Percentiles rank a stretch among this genome's conserved stretches.
Conservation (phyloP, 2,329 filamentous ascomycete genomes). For the Pyrenochaeta sp. region DNA sequence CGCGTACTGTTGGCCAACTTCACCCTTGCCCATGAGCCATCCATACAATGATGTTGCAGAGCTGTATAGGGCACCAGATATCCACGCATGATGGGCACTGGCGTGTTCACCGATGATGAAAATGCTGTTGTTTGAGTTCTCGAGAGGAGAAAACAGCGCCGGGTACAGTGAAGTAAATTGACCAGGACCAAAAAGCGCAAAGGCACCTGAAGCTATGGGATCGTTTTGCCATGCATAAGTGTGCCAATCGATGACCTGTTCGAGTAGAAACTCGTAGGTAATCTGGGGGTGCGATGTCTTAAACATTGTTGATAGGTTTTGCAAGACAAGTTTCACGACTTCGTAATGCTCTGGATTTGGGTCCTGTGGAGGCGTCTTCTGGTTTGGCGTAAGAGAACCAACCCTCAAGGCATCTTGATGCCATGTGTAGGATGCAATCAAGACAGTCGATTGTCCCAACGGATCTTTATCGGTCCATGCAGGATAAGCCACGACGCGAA, state of each 20-base stretch:
- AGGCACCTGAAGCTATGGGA: slow-evolving; percentile 47
- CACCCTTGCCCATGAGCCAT: no score
- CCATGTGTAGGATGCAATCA: slow-evolving; percentile 51
- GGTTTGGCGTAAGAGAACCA: slow-evolving; percentile 38
- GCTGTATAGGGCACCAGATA: slow-evolving; percentile 22
- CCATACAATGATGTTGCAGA: no score
- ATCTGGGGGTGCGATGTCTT: background rate
- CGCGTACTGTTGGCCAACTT: no score
- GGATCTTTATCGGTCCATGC: slow-evolving; percentile 45
- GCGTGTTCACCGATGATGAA: slow-evolving; percentile 21
- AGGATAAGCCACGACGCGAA: slow-evolving; percentile 49
- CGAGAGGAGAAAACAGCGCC: background rate
- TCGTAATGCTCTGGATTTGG: slow-evolving; percentile 34
- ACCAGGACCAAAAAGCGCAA: slow-evolving; percentile 52
- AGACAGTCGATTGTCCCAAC: slow-evolving; percentile 41
- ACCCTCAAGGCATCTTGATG: slow-evolving; percentile 47
- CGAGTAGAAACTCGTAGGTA: background rate
- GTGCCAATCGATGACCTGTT: slow-evolving; percentile 5
- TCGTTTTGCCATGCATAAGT: slow-evolving; percentile 51
- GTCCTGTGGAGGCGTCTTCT: slow-evolving; percentile 13
- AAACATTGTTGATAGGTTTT: slow-evolving; percentile 30
- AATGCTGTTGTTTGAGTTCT: background rate
- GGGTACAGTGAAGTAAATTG: slow-evolving; percentile 43
- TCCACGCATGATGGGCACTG: slow-evolving; percentile 25
- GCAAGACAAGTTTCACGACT: slow-evolving; percentile 40